A percentile compares a stretch with the other conserved stretches of the same genome.
Conservation (phyloP, 495 filamentous ascomycete genomes). For the Podospora pseudocomata region DNA sequence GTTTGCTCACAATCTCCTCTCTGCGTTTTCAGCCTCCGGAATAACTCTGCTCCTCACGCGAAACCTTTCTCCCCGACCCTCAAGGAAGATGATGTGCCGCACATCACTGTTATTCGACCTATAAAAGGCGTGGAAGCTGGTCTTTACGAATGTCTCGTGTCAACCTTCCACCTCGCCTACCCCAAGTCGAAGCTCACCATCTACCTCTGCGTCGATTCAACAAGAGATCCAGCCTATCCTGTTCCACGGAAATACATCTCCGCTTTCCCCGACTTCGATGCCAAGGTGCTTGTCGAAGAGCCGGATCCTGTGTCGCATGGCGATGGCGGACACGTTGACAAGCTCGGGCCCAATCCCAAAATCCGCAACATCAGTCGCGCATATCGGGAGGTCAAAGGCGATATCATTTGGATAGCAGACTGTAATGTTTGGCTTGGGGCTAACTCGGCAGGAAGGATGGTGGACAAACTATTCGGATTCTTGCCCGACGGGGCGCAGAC, state of each 20-base stretch:
- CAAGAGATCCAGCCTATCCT: conserved; percentile 74
- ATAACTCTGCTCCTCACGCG: conserved; percentile 44
- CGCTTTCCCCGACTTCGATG: conserved; percentile 72
- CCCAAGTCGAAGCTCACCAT: conserved; percentile 73
- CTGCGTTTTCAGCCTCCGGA: conserved; percentile 41
- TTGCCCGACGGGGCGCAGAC: conserved; percentile 35
- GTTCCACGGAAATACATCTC: conserved; percentile 64
- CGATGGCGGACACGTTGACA: conserved; percentile 46
- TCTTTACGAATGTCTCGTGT: conserved; percentile 89
- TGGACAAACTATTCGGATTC: conserved; percentile 76
- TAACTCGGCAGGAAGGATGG: conserved; percentile 77
- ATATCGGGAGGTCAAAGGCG: conserved; percentile 88
- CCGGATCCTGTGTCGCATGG: conserved; percentile 74
- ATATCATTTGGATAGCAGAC: conserved; percentile 92
- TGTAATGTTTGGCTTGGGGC: conserved; percentile 92
- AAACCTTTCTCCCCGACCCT: conserved; percentile 45
- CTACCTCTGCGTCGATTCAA: conserved; percentile 74
- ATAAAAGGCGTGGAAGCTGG: conserved; percentile 88
- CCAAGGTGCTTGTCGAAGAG: conserved; percentile 71
- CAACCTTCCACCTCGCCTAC: conserved; percentile 82
- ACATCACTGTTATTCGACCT: conserved; percentile 87
- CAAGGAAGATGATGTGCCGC: conserved; percentile 55
- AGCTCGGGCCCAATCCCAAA: conserved; percentile 93
- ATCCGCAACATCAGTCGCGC: conserved; percentile 94
- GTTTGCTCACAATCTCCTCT: conserved; percentile 8